Percentiles rank a stretch among this genome's conserved stretches.
phyloP scores from a whole-genome alignment of 108 stramenopile genomes.

The Skeletonema tropicum region DNA sequence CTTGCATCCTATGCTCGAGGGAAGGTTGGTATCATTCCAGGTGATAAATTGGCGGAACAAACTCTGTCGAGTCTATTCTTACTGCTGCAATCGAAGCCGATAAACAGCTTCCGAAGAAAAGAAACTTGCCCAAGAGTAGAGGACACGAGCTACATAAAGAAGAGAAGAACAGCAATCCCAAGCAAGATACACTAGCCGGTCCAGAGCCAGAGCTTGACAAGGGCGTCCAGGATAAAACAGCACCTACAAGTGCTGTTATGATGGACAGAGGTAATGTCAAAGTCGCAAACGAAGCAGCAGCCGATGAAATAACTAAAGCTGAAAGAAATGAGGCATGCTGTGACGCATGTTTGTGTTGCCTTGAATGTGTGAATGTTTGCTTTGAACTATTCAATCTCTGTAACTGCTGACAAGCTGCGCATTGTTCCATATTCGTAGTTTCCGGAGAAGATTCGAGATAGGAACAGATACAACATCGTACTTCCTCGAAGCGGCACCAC shows the following conservation, averaged over 20 bases:
- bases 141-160: background rate
- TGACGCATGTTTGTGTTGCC: too few species aligned
- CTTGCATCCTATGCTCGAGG: slow-evolving; percentile 2
- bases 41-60: background rate
- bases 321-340: too few species aligned
- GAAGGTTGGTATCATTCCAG: background rate
- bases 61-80: background rate
- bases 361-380: too few species aligned
- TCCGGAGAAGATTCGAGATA: background rate
- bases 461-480: too few species aligned
- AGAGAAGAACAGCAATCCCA: background rate
- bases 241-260: background rate
- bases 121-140: background rate
- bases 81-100: background rate
- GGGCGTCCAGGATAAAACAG: too few species aligned
- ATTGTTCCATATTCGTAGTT: too few species aligned
- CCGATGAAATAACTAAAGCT: background rate
- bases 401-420: background rate
- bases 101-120: background rate
- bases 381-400: background rate
- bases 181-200: background rate
- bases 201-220: background rate
- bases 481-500: too few species aligned
- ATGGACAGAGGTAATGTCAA: background rate
- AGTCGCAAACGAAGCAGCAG: background rate